phyloP scores from a whole-genome alignment of 2,329 filamentous ascomycete species.

The Pestalotiopsis sp. region DNA sequence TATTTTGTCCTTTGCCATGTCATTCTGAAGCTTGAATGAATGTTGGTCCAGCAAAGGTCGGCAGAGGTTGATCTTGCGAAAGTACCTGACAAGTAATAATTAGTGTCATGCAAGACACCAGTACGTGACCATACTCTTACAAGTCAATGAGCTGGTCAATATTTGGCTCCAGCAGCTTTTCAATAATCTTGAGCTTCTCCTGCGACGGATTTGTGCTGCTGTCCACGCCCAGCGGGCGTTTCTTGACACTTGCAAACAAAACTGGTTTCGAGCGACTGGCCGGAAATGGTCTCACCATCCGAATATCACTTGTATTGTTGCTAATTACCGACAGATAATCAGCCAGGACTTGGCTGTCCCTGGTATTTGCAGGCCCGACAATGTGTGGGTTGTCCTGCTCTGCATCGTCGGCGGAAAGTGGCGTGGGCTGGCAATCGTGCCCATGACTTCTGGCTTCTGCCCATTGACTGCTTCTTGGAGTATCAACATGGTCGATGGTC shows the following conservation, averaged over 20 bases:
- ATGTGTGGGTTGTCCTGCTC: slow-evolving; percentile 51
- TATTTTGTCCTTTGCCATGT: slow-evolving; percentile 46
- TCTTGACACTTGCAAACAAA: slow-evolving; percentile 49
- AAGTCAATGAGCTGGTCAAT: slow-evolving; percentile 51
- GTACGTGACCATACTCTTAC: slow-evolving; percentile 31
- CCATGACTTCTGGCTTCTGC: slow-evolving; percentile 30
- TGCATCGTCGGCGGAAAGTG: slow-evolving; percentile 34
- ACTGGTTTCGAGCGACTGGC: slow-evolving; percentile 34
- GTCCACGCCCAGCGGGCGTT: slow-evolving; percentile 45
- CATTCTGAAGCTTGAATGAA: slow-evolving; percentile 52
- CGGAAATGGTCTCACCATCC: slow-evolving; percentile 24
- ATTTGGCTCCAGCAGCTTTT: slow-evolving; percentile 61
- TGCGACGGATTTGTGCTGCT: slow-evolving; percentile 40
- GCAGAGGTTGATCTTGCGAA: slow-evolving; percentile 59
- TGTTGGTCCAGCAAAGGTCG: slow-evolving; percentile 62
- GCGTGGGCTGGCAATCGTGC: slow-evolving; percentile 10
- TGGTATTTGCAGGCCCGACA: slow-evolving; percentile 60
- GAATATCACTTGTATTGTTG: slow-evolving; percentile 23
- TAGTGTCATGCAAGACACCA: slow-evolving; percentile 4
- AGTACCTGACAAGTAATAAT: slow-evolving; percentile 43
- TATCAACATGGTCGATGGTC: not conserved
- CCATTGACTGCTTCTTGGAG: not conserved
- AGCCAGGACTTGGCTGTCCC: slow-evolving; percentile 63
- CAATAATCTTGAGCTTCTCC: slow-evolving; percentile 56
- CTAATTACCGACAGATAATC: slow-evolving; percentile 53